Evolutionary conservation across 2,329 filamentous ascomycete species (phyloP), one percentile per base, ranked within the genome.

Genomic region (Neofusicoccum kwambonambiense): DNA sequence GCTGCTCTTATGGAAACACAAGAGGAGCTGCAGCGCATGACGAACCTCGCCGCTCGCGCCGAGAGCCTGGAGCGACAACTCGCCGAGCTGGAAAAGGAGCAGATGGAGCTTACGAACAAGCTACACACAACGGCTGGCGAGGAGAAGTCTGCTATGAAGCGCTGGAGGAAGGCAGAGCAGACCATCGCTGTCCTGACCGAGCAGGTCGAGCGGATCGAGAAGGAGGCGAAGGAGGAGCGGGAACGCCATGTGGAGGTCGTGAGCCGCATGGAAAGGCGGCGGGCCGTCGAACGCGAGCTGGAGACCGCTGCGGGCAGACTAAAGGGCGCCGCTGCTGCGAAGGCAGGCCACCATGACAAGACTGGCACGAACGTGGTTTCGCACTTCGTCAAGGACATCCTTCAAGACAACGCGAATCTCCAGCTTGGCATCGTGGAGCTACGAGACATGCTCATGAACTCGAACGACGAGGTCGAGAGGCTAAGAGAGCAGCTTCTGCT

Each of bases 391-490:
- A 92, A 93, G 70, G 95, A 98, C 75, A 91, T 99, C 64, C 82
- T 99, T 17, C 90, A 96, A 72, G 95, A 99, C 76, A 99, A 99
- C 73, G 92, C 93, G 9, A 97, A 92, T 70, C 81, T 99, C 50
- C 95, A 99, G 76, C 85, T 95, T 68, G 93, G 93, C 15, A 96
- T 98, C 66, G 87, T 93, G 61, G 95, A 99, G 79, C 80, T 99
- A 54, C 86, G 93, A 17, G 93, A 97, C 74, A 89, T 99, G 87
- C 83, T 99, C 22, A 86, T 92, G 72, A 93, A 87, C 74, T 97
- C 94, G 3, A 96, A 98, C 72, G 91, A 97, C 71, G 94, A 99
- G 78, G 95, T 98, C 3, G 92, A 97, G 74, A 86, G 86, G 49
- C 79, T 99, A 19, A 85, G 94, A 31, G 91, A 96, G 67, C 91